These are phyloP conservation scores for Combretum micranthum DNA, from an alignment of 345 rosid genomes.

Conservation along the genomic window DNA sequence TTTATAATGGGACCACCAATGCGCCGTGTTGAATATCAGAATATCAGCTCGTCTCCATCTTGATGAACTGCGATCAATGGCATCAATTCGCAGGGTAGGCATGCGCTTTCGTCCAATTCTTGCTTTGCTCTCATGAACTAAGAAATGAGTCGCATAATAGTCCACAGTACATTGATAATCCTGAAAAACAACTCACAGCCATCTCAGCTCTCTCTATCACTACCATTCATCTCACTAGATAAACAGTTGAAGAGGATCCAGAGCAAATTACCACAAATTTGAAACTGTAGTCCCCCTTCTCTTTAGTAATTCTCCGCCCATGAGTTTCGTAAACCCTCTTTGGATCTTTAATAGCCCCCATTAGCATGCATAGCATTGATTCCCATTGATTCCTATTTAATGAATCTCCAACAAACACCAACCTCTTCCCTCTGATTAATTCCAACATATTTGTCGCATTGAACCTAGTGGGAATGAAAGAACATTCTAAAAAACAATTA, in stretches of 20 bases:
- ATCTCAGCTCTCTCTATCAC: not conserved
- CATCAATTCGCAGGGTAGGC: constrained; percentile 75
- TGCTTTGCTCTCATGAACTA: constrained; percentile 86
- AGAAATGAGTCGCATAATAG: constrained; percentile 68
- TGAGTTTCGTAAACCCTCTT: constrained; percentile 79
- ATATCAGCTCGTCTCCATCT: constrained; percentile 93
- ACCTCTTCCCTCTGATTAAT: constrained; percentile 73
- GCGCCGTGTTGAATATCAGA: constrained; percentile 86
- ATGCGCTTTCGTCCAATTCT: constrained; percentile 60
- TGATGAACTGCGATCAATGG: constrained; percentile 77
- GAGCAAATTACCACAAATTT: constrained; percentile 53
- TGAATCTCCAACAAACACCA: constrained; percentile 95
- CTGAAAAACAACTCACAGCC: constrained; percentile 33
- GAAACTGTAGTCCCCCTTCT: constrained; percentile 81
- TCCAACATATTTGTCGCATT: constrained; percentile 75
- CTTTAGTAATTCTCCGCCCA: constrained; percentile 74
- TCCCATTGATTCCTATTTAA: constrained; percentile 97
- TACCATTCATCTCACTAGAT: not conserved
- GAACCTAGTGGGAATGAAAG: constrained; percentile 44
- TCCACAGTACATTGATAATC: constrained; percentile 86
- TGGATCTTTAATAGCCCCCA: constrained; percentile 65
- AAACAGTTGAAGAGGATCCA: not conserved
- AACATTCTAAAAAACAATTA: not conserved
- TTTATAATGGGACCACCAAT: constrained; percentile 98
- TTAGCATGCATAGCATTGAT: constrained; percentile 82